These are phyloP conservation scores for Trametes pubescens DNA, from an alignment of 1,284 basidiomycete genomes.

Conservation along the genomic window DNA sequence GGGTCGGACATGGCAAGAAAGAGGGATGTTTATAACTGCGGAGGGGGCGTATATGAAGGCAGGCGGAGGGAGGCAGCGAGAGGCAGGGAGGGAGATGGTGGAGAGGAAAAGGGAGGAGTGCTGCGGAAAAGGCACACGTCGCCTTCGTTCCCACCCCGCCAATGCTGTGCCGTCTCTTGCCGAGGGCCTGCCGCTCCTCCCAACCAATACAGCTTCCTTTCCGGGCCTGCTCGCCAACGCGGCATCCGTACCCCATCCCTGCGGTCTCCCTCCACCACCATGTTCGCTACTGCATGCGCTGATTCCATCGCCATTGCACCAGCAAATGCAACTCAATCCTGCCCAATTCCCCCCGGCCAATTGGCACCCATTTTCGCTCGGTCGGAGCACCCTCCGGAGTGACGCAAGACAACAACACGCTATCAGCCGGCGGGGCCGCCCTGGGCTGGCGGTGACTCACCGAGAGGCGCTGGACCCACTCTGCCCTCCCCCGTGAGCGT, in stretches of 20 bases:
- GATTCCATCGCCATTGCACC: constrained; percentile 16
- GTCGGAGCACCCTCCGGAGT: constrained; percentile 7
- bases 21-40: constrained; percentile 35
- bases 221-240: constrained; percentile 24
- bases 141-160: constrained; percentile 28
- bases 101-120: constrained; percentile 33
- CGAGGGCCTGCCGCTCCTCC: constrained; percentile 23
- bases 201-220: constrained; percentile 27
- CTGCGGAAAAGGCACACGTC: constrained; percentile 36
- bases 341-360: background rate
- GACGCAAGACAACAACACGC: constrained; percentile 17
- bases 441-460: constrained; percentile 20
- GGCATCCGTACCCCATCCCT: constrained; percentile 26
- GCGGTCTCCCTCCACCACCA: constrained; percentile 8
- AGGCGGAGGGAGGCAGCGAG: constrained; percentile 20
- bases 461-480: background rate
- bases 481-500: constrained; percentile 17
- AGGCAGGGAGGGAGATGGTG: constrained; percentile 19
- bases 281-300: constrained; percentile 5
- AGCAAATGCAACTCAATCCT: background rate
- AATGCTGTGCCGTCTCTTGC: constrained; percentile 31
- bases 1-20: constrained; percentile 36
- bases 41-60: constrained; percentile 37
- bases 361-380: background rate
- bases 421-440: constrained; percentile 21